Conservation (phyloP, 495 filamentous ascomycete species). For the Polyplosphaeria fusca region DNA sequence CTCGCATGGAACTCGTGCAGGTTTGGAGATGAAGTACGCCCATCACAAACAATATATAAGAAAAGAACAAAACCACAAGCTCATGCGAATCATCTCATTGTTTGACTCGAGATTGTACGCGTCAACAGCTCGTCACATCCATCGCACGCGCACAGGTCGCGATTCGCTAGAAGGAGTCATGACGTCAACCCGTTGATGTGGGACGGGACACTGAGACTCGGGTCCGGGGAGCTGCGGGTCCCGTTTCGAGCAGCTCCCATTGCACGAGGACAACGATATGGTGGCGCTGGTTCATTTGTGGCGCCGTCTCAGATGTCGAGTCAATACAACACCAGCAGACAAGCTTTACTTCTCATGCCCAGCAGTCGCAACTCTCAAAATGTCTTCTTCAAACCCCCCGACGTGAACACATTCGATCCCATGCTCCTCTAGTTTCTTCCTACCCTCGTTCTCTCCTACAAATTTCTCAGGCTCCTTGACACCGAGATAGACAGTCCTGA, state of each 20-base stretch:
- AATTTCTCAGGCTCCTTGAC: slow-evolving; percentile 87
- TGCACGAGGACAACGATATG: no score
- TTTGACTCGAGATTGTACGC: background rate
- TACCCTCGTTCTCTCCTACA: slow-evolving; percentile 74
- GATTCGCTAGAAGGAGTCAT: slow-evolving; percentile 23
- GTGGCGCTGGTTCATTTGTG: background rate
- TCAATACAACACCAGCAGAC: no score
- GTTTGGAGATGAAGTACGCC: background rate
- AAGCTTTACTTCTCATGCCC: slow-evolving; percentile 56
- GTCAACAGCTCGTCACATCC: background rate
- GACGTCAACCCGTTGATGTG: slow-evolving; percentile 17
- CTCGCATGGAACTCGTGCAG: background rate
- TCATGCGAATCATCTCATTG: background rate
- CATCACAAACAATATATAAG: background rate
- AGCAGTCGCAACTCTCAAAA: slow-evolving; percentile 72
- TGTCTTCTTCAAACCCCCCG: slow-evolving; percentile 74
- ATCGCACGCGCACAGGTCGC: background rate
- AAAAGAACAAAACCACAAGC: background rate
- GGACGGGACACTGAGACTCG: slow-evolving; percentile 8
- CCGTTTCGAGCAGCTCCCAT: background rate
- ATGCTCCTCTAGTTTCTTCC: slow-evolving; percentile 62
- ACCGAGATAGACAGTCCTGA: slow-evolving; percentile 81
- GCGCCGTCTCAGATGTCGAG: no score
- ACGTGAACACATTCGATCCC: slow-evolving; percentile 74
- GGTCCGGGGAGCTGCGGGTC: background rate